Evolutionary conservation across 1,284 basidiomycete genomes (phyloP).

Genomic region (Leucoagaricus sp.): DNA sequence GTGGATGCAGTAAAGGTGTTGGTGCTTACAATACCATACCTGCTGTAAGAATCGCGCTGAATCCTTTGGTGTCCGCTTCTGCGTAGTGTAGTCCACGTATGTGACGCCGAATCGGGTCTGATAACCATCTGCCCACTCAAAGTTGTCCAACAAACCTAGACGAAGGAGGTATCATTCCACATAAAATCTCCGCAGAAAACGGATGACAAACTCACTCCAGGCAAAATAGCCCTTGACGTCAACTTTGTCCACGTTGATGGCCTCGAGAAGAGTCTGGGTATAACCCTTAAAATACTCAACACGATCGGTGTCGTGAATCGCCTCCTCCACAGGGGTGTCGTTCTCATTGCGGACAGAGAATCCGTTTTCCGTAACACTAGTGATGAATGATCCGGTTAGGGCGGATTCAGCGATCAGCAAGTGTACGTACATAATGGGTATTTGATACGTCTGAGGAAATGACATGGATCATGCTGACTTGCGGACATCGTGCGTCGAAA

Average conservation of each 20-base stretch:
- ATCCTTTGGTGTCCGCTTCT: slow-evolving; percentile 69
- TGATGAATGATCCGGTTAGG: too few relatives aligned
- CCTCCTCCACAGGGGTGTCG: slow-evolving; percentile 51
- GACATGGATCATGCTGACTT: background rate
- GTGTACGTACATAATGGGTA: slow-evolving; percentile 75
- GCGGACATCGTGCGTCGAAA: background rate
- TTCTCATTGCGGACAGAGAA: slow-evolving; percentile 74
- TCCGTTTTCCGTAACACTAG: slow-evolving; percentile 70
- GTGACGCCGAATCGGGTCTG: slow-evolving; percentile 64
- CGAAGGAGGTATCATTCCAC: too few relatives aligned
- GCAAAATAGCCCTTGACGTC: slow-evolving; percentile 71
- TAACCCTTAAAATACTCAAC: slow-evolving; percentile 71
- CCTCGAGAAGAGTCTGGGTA: slow-evolving; percentile 56
- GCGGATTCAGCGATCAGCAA: too few relatives aligned
- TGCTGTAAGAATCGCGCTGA: slow-evolving; percentile 57
- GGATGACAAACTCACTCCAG: slow-evolving; percentile 49
- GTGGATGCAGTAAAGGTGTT: too few relatives aligned
- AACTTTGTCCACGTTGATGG: slow-evolving; percentile 67
- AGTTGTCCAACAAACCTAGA: slow-evolving; percentile 72
- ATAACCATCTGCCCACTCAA: slow-evolving; percentile 77
- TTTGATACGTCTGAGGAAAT: slow-evolving; percentile 55
- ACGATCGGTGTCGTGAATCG: slow-evolving; percentile 64
- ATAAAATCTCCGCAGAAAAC: background rate
- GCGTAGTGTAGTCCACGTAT: slow-evolving; percentile 71
- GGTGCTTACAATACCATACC: slow-evolving; percentile 23